These are phyloP conservation scores for Leonotis leonurus DNA, from an alignment of 257 asterid genomes.

Conservation along the genomic window DNA sequence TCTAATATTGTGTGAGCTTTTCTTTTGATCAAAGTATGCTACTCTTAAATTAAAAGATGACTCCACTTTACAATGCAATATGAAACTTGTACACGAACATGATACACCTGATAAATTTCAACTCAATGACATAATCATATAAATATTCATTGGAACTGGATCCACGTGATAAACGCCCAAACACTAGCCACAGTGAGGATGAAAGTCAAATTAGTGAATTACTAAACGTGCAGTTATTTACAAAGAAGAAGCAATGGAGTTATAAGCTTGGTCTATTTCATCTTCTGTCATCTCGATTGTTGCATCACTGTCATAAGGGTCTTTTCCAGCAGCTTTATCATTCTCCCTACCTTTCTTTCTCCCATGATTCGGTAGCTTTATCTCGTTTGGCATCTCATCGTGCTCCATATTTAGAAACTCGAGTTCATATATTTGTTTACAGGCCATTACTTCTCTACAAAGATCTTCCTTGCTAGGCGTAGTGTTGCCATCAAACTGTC, in stretches of 20 bases:
- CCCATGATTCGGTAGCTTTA: conserved; percentile 22
- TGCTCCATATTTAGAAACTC: conserved; percentile 50
- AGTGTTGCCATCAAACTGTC: conserved; percentile 27
- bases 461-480: conserved; percentile 45
- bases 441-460: conserved; percentile 52
- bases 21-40: no score
- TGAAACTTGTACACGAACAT: no score
- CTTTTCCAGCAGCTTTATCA: conserved; percentile 16
- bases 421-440: conserved; percentile 63
- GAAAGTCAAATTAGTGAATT: not conserved
- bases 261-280: no score
- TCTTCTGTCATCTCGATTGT: conserved; percentile 93
- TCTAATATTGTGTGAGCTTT: no score
- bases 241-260: conserved; percentile 33
- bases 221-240: conserved; percentile 7
- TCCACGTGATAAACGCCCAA: not conserved
- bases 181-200: not conserved
- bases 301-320: conserved; percentile 61
- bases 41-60: no score
- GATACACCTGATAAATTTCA: no score
- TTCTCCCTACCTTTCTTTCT: conserved; percentile 17
- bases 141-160: no score
- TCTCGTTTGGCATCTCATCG: conserved; percentile 16
- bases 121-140: no score
- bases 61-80: no score